Conservation (phyloP, 2,329 filamentous ascomycete genomes). For the Trichoderma sp. region DNA sequence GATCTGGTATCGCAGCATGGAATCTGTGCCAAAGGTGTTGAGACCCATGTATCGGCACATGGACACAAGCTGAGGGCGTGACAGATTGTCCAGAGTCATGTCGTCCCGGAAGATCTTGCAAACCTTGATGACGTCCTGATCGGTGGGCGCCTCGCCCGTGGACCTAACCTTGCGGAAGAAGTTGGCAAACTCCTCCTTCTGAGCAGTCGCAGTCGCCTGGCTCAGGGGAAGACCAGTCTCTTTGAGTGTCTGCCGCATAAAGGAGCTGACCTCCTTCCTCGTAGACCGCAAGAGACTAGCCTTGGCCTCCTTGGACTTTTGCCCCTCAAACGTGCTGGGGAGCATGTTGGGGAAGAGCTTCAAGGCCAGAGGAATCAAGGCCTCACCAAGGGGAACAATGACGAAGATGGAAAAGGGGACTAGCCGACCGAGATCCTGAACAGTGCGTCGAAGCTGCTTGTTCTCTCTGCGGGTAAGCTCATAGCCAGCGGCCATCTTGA, state of each 20-base stretch:
- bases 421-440: slow-evolving; percentile 86
- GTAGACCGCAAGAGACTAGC: slow-evolving; percentile 76
- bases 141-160: slow-evolving; percentile 84
- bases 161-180: slow-evolving; percentile 96
- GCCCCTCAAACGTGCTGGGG: slow-evolving; percentile 93
- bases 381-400: slow-evolving; percentile 92
- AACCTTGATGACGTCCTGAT: slow-evolving; percentile 93
- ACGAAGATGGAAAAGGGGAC: slow-evolving; percentile 97
- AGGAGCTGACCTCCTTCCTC: slow-evolving; percentile 88
- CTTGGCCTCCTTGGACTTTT: slow-evolving; percentile 87
- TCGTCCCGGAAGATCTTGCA: slow-evolving; percentile 99
- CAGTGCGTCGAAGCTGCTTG: slow-evolving; percentile 86
- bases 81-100: slow-evolving; percentile 93
- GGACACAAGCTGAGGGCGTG: slow-evolving; percentile 88
- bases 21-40: slow-evolving; percentile 94
- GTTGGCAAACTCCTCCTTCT: slow-evolving; percentile 89
- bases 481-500: slow-evolving; percentile 98
- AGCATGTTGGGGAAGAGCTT: slow-evolving; percentile 97
- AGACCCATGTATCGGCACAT: slow-evolving; percentile 99
- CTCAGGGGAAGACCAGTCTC: slow-evolving; percentile 93
- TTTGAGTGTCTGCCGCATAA: slow-evolving; percentile 81
- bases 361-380: slow-evolving; percentile 85
- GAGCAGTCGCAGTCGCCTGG: slow-evolving; percentile 76
- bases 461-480: slow-evolving; percentile 92
- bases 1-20: slow-evolving; percentile 95